A percentile compares a stretch with the other conserved stretches of the same genome.
Evolutionary conservation across 495 filamentous ascomycete species (phyloP).

Genomic region (Talaromyces adpressus): DNA sequence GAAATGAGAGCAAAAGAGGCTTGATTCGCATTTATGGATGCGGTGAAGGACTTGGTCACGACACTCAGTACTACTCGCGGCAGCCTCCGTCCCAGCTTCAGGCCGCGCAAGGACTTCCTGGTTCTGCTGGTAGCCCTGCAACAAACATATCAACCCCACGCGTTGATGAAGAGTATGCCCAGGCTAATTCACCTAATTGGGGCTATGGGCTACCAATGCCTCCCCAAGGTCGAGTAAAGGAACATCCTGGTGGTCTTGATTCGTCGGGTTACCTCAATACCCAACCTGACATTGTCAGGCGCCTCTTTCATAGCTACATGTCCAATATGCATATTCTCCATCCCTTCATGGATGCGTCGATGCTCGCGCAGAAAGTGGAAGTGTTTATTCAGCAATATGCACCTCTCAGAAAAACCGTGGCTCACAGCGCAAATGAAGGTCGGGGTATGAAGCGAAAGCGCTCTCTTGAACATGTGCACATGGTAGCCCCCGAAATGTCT

Average conservation of each 20-base stretch:
- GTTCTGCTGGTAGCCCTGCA: slow-evolving; percentile 18
- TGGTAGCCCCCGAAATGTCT: slow-evolving; percentile 15
- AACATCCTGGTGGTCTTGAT: slow-evolving; percentile 44
- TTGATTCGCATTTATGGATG: slow-evolving; percentile 69
- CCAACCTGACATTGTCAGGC: slow-evolving; percentile 50
- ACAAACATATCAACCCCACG: slow-evolving; percentile 15
- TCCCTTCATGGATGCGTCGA: slow-evolving; percentile 64
- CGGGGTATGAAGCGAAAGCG: slow-evolving; percentile 39
- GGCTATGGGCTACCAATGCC: slow-evolving; percentile 22
- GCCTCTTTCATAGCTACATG: slow-evolving; percentile 65
- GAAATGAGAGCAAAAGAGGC: slow-evolving; percentile 68
- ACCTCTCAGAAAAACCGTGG: slow-evolving; percentile 12
- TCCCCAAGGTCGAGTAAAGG: slow-evolving; percentile 6
- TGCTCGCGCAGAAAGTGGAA: slow-evolving; percentile 42
- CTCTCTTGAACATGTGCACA: slow-evolving; percentile 22
- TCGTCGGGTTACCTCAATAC: slow-evolving; percentile 59
- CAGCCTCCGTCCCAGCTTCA: slow-evolving; percentile 7
- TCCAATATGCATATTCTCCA: slow-evolving; percentile 81
- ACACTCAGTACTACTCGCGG: slow-evolving; percentile 31
- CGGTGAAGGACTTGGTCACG: slow-evolving; percentile 63
- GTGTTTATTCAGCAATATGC: slow-evolving; percentile 42
- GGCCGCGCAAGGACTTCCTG: slow-evolving; percentile 4
- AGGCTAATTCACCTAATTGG: slow-evolving; percentile 28
- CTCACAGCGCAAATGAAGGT: slow-evolving; percentile 14
- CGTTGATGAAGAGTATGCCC: slow-evolving; percentile 21